Percentiles rank a stretch among this genome's conserved stretches.
Conservation (phyloP, 768 basidiomycete species). For the Boletales sp. region DNA sequence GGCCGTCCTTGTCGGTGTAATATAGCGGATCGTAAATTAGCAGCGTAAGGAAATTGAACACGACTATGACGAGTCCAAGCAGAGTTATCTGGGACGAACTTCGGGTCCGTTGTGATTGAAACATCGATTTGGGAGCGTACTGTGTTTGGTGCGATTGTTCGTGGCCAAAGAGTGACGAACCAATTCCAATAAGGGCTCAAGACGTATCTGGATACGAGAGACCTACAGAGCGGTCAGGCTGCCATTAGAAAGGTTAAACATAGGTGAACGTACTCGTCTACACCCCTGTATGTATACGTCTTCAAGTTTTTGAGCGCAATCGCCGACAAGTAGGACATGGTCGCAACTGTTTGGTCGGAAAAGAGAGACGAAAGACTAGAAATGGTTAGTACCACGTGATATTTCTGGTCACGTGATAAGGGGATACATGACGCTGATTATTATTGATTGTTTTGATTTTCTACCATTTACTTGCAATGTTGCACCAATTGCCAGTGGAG, state of each 20-base stretch:
- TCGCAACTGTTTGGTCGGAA: too few species aligned
- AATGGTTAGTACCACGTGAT: slow-evolving; percentile 1
- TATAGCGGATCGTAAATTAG: slow-evolving; percentile 81
- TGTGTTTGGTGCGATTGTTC: slow-evolving; percentile 82
- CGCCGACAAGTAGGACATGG: slow-evolving; percentile 64
- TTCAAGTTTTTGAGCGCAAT: slow-evolving; percentile 70
- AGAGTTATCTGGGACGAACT: slow-evolving; percentile 72
- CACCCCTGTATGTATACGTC: slow-evolving; percentile 75
- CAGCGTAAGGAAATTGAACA: slow-evolving; percentile 80
- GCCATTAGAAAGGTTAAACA: not conserved
- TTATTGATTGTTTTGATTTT: too few species aligned
- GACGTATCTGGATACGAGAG: slow-evolving; percentile 69
- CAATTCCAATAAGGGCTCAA: slow-evolving; percentile 88
- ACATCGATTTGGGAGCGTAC: slow-evolving; percentile 41
- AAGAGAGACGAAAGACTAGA: not conserved
- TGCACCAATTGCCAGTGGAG: slow-evolving; percentile 54
- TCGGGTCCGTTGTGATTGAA: not conserved
- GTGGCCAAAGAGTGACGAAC: slow-evolving; percentile 87
- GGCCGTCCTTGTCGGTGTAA: slow-evolving; percentile 62
- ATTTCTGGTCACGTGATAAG: slow-evolving; percentile 7
- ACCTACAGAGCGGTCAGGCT: slow-evolving; percentile 42
- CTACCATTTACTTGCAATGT: slow-evolving; percentile 23
- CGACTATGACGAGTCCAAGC: slow-evolving; percentile 75
- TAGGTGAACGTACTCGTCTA: slow-evolving; percentile 62
- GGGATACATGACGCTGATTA: too few species aligned